phyloP scores from a whole-genome alignment of 2,329 filamentous ascomycete species.

The Scleromitrula shiraiana region DNA sequence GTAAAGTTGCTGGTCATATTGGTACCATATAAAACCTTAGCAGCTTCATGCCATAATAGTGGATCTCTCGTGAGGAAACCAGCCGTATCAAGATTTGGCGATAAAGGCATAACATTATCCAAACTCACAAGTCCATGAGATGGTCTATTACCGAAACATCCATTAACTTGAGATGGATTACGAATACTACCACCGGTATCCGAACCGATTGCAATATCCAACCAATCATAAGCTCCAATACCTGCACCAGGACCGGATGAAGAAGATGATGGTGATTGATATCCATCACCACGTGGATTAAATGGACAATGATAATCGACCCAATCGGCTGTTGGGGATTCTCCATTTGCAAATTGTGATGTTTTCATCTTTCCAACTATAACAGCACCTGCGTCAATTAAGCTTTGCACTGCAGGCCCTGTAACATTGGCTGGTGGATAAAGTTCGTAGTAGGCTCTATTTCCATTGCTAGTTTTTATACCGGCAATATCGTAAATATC shows the following conservation, averaged over 20 bases:
- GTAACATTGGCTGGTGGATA: constrained; percentile 40
- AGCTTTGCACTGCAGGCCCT: constrained; percentile 41
- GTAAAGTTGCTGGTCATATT: constrained; percentile 36
- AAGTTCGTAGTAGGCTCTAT: constrained; percentile 48
- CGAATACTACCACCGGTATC: constrained; percentile 43
- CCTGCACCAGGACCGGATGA: constrained; percentile 39
- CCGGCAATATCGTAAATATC: constrained; percentile 54
- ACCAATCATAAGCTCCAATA: constrained; percentile 38
- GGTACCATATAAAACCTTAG: constrained; percentile 37
- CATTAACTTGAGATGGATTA: constrained; percentile 39
- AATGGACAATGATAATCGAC: constrained; percentile 34
- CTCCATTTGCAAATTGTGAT: constrained; percentile 36
- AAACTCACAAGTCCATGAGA: constrained; percentile 37
- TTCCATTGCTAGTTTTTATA: constrained; percentile 47
- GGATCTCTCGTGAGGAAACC: constrained; percentile 40
- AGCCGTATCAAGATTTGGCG: constrained; percentile 39
- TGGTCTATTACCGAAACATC: constrained; percentile 43
- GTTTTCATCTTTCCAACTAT: constrained; percentile 47
- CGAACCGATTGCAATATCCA: constrained; percentile 42
- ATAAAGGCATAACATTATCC: constrained; percentile 40
- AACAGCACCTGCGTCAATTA: constrained; percentile 53
- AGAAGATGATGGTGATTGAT: constrained; percentile 39
- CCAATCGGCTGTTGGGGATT: constrained; percentile 42
- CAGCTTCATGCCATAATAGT: constrained; percentile 35
- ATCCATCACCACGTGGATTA: constrained; percentile 40